Evolutionary conservation across 306 rosid species (phyloP).

Genomic region (Cucurbita ficifolia): DNA sequence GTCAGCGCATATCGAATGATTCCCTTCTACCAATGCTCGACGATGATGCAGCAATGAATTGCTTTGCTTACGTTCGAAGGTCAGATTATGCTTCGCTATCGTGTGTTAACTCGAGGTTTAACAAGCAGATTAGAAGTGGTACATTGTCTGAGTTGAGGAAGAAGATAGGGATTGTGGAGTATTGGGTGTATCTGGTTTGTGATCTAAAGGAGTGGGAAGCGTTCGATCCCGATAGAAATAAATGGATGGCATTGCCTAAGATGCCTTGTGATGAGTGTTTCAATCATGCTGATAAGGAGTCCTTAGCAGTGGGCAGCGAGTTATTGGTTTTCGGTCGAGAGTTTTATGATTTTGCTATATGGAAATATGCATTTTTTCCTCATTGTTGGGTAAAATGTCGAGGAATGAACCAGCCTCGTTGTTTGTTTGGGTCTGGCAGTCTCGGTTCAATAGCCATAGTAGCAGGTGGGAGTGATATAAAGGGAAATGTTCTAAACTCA

Average conservation of each 20-base stretch:
- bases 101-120: constrained; percentile 48
- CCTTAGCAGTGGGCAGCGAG: constrained; percentile 72
- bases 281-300: constrained; percentile 87
- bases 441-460: constrained; percentile 70
- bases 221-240: constrained; percentile 39
- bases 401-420: constrained; percentile 78
- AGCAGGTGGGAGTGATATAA: constrained; percentile 78
- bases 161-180: constrained; percentile 44
- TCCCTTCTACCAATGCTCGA: constrained; percentile 71
- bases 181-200: constrained; percentile 79
- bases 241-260: constrained; percentile 74
- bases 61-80: constrained; percentile 63
- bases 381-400: constrained; percentile 63
- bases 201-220: constrained; percentile 81
- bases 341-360: constrained; percentile 68
- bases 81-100: constrained; percentile 49
- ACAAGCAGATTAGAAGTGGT: constrained; percentile 52
- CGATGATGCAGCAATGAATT: constrained; percentile 68
- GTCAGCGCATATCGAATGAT: constrained; percentile 42
- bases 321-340: constrained; percentile 80
- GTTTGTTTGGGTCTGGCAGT: constrained; percentile 81
- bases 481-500: constrained; percentile 55
- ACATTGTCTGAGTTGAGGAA: constrained; percentile 54
- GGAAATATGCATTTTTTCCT: constrained; percentile 54
- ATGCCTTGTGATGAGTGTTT: constrained; percentile 94